Conservation (phyloP, 345 rosid genomes). For the Sonneratia alba region DNA sequence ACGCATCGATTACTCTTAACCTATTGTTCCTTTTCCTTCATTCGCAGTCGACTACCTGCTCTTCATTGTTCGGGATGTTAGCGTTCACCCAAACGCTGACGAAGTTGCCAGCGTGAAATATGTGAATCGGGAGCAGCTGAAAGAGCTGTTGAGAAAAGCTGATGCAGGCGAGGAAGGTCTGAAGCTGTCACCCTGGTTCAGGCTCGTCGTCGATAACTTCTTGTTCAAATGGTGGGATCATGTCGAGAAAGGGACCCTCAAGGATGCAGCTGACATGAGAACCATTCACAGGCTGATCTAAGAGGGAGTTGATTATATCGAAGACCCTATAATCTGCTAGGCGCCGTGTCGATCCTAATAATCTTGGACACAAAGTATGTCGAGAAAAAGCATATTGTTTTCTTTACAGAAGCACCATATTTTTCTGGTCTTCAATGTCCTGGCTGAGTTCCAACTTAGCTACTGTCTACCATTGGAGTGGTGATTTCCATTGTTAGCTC, state of each 20-base stretch:
- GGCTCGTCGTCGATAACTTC: conserved; percentile 83
- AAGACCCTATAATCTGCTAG: too few species aligned
- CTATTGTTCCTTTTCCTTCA: conserved; percentile 1
- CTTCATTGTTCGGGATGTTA: conserved; percentile 74
- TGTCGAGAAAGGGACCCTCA: conserved; percentile 62
- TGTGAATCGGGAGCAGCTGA: conserved; percentile 62
- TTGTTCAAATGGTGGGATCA: conserved; percentile 94
- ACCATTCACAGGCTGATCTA: conserved; percentile 61
- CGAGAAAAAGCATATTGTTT: too few species aligned
- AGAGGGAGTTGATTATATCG: neutral
- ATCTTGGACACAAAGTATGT: too few species aligned
- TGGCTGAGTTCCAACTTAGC: too few species aligned
- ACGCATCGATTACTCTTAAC: neutral
- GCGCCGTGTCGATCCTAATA: too few species aligned
- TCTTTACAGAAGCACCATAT: too few species aligned
- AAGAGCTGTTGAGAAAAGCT: conserved; percentile 75
- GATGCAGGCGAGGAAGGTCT: conserved; percentile 80
- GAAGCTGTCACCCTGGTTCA: conserved; percentile 93
- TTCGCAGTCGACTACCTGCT: conserved; percentile 76
- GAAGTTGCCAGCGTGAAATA: conserved; percentile 76
- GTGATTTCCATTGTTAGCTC: too few species aligned
- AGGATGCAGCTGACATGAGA: conserved; percentile 63
- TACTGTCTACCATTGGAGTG: too few species aligned
- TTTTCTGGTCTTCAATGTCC: too few species aligned
- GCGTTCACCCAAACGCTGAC: conserved; percentile 61